Base-by-base conservation (phyloP, 2,329 filamentous ascomycete genomes). In the Monilinia aucupariae region DNA sequence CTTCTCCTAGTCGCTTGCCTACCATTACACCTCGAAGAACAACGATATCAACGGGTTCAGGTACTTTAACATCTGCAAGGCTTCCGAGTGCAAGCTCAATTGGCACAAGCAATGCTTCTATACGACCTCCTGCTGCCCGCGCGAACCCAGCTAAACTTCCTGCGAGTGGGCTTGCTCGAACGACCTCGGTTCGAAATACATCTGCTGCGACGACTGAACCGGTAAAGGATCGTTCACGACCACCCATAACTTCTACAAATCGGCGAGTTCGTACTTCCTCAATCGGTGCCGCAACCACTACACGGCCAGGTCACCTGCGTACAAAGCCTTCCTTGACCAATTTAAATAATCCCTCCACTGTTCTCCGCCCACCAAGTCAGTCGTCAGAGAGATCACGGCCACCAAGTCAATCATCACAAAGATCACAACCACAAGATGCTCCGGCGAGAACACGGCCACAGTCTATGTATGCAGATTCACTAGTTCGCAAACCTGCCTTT, bases 401-500 rank as follows among this genome's bases (percentile, higher is more conserved):
- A 30, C 63, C 62, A 55, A 66, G 68, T 52, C 60, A 65, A 15
- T 39, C 63, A 13, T n/a, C 50, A 25, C 48, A 60, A 5, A 45
- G 59, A 34, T 15, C 50, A 34, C 59, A 43, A 43, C 27, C 56
- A 0, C 48, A 61, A 58, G 62, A 64, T 39, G 62, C n/a, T 8
- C 32, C 49, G 6, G 47, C 37, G 22, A 58, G 54, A 52, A 9
- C 47, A 15, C 52, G 60, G n/a, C 51, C 60, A 39, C 64, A 66
- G 63, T 55, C 62, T 9, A 37, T 65, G 22, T 65, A 63, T 30
- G 62, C 55, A 6, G 68, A 71, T 9, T 47, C 67, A 7, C 67
- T 65, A 49, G 45, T 66, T 4, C 56, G 62, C 25, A 68, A 65
- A 63, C 73, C 72, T 25, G 64, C 68, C 13, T 88, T 88, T 74